Evolutionary conservation across 768 basidiomycete species (phyloP), one percentile per base, ranked within the genome.

Genomic region (Termitomyces sp.): DNA sequence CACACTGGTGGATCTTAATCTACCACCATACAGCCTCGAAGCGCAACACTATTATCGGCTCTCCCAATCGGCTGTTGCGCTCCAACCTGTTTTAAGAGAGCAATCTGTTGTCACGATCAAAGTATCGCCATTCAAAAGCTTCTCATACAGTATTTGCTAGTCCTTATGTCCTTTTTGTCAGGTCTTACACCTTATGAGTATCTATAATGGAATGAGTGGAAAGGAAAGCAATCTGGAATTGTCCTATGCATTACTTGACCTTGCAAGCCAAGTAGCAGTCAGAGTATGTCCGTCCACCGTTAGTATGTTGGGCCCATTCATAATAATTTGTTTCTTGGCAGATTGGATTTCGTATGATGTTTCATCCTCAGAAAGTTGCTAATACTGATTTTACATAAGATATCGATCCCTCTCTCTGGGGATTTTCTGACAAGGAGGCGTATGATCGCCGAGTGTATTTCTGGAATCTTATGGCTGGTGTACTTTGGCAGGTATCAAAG

Each of bases 381-480:
- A 29, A 52, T 51, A 56, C 53, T 64, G 56, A 62, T 50, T 20
- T 31, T 10, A 37, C 20, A n/a, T 32, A 61, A 81, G 79, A 83
- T 66, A 71, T 81, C 48, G 81, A 83, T 69, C 81, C 83, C 15
- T 77, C 77, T 10, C 70, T 77, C 65, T 85, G 83, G 83, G 74
- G 78, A 43, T 75, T 86, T 51, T 57, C 74, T 49, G 81, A 77
- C 12, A 79, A 76, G 56, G 82, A 83, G 49, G 80, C 78, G 7
- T 84, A 85, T 62, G 80, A 82, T 32, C 76, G 83, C 60, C 77
- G 84, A 25, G 72, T 77, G 8, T 84, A 81, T 71, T 85, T 85
- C 69, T 85, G 83, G 82, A 81, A 81, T 66, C 70, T 85, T 36
- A 70, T 83, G 64, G 59, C 76, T 31, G 78, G 71, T 14, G 75